These are phyloP conservation scores for Leccinum laetum DNA, from an alignment of 1,284 basidiomycete species.

Conservation along the genomic window DNA sequence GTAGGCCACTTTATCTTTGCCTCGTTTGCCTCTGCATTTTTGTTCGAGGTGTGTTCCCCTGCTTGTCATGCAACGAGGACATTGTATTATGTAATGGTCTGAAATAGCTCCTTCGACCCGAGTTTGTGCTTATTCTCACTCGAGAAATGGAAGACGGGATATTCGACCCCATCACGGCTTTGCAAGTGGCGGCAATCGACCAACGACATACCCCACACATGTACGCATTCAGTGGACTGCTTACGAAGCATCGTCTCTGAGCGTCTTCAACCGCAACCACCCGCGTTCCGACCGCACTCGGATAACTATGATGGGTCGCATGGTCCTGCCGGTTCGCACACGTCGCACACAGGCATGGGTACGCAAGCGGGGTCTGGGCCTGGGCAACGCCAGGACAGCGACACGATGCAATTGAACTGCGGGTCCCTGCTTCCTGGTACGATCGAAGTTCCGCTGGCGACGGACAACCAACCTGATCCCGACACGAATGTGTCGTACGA, in stretches of 20 bases:
- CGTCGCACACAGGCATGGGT: background rate
- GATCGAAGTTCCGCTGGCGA: background rate
- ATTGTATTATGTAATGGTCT: background rate
- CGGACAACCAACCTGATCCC: conserved; percentile 8
- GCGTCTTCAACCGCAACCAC: conserved; percentile 27
- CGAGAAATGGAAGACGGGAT: conserved; percentile 63
- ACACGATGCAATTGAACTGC: conserved; percentile 23
- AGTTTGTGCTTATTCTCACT: conserved; percentile 61
- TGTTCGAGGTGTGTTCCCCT: conserved; percentile 63
- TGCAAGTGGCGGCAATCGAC: conserved; percentile 53
- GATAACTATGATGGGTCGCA: conserved; percentile 7
- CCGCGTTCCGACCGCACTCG: conserved; percentile 12
- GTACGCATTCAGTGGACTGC: conserved; percentile 70
- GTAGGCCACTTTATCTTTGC: conserved; percentile 81
- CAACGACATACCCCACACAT: conserved; percentile 80
- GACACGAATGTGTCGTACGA: conserved; percentile 42
- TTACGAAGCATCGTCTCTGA: conserved; percentile 51
- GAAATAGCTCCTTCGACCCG: conserved; percentile 66
- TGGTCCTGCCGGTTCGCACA: conserved; percentile 6
- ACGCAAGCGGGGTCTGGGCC: conserved; percentile 8
- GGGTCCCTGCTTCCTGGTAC: background rate
- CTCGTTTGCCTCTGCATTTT: conserved; percentile 68
- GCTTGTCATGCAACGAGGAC: background rate
- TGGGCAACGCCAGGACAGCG: conserved; percentile 10
- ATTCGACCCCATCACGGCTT: conserved; percentile 66